Evolutionary conservation across 768 basidiomycete species (phyloP).

Genomic region (Boletus sensibilis): DNA sequence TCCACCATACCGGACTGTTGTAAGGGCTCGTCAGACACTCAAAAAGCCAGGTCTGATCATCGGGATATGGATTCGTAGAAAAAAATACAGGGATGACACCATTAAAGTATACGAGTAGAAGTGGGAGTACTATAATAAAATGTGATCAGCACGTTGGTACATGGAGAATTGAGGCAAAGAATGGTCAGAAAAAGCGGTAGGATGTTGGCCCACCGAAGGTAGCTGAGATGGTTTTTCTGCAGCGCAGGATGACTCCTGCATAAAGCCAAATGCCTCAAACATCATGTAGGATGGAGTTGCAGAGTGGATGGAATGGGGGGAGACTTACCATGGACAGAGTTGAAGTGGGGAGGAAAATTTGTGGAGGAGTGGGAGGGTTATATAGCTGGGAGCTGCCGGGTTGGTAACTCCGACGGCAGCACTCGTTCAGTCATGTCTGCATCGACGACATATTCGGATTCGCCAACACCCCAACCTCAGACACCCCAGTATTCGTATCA

Average conservation of each 20-base stretch:
- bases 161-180: neutral
- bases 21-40: neutral
- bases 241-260: conserved; percentile 61
- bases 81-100: neutral
- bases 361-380: conserved; percentile 1
- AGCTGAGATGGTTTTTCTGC: conserved; percentile 88
- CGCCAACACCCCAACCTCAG: conserved; percentile 33
- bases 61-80: neutral
- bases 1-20: neutral
- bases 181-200: conserved; percentile 48
- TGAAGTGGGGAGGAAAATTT: neutral
- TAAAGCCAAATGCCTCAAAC: conserved; percentile 97
- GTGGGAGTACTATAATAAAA: conserved; percentile 26
- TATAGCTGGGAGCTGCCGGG: conserved; percentile 19
- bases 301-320: conserved; percentile 12
- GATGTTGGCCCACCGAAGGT: conserved; percentile 65
- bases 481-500: conserved; percentile 21
- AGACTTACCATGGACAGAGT: conserved; percentile 24
- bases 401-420: conserved; percentile 33
- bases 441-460: conserved; percentile 30
- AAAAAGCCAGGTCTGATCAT: neutral
- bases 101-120: neutral
- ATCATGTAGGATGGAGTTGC: conserved; percentile 55
- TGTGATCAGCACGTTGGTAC: conserved; percentile 9
- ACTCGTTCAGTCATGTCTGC: conserved; percentile 31